phyloP scores from a whole-genome alignment of 2,329 filamentous ascomycete genomes.

The Phyllosticta citribraziliensis region DNA sequence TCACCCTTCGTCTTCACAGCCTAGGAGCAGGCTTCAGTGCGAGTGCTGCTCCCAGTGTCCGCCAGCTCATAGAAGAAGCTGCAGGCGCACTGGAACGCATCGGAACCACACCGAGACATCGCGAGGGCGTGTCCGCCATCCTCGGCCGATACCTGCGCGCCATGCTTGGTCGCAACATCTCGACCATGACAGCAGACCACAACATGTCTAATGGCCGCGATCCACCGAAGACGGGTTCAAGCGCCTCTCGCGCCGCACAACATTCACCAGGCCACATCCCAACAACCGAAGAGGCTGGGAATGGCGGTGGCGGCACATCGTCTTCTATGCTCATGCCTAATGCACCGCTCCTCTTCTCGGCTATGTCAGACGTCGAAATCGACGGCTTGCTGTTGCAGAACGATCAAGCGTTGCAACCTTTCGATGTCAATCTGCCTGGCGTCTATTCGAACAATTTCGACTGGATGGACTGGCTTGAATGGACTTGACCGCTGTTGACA shows the following conservation, averaged over 20 bases:
- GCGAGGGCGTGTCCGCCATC: conserved; percentile 55
- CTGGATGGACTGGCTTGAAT: conserved; percentile 11
- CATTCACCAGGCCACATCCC: conserved; percentile 1
- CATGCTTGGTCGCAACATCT: conserved; percentile 7
- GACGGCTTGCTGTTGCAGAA: conserved; percentile 53
- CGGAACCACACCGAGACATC: conserved; percentile 54
- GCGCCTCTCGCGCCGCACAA: background rate
- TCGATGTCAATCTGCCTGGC: conserved; percentile 47
- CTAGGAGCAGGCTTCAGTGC: conserved; percentile 33
- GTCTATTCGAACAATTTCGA: conserved; percentile 36
- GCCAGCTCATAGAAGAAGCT: conserved; percentile 47
- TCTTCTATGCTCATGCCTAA: conserved; percentile 24
- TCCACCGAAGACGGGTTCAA: background rate
- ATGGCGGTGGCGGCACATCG: conserved; percentile 20
- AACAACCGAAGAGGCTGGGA: conserved; percentile 14
- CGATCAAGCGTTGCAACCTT: conserved; percentile 49
- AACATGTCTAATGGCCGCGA: conserved; percentile 6
- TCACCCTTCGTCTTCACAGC: conserved; percentile 38
- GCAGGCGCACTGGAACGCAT: conserved; percentile 60
- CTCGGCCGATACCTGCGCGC: conserved; percentile 47
- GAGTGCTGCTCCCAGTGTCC: conserved; percentile 41
- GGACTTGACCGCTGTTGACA: background rate
- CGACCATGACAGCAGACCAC: conserved; percentile 23
- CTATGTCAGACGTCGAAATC: conserved; percentile 62
- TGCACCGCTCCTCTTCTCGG: conserved; percentile 49